Evolutionary conservation across 805 yeast genomes (phyloP), one percentile per base, ranked within the genome.

Genomic region (Scheffersomyces ergatensis): DNA sequence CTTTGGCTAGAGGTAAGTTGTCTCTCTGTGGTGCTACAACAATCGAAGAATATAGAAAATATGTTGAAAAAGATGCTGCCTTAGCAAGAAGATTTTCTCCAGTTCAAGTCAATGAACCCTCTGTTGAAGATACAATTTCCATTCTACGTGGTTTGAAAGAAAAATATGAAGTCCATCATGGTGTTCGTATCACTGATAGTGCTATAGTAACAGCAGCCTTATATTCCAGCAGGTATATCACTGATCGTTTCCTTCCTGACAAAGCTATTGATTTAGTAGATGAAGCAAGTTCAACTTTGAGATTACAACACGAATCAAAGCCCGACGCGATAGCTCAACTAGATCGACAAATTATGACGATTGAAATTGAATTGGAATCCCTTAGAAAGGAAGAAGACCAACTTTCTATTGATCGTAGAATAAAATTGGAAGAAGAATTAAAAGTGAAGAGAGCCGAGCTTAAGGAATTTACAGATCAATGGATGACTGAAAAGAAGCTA

Each of bases 11-110:
- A 57, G 98, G 98, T 1, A 79, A 82, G 52, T 73, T 92, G 41
- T 92, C 95, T 48, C 87, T 96, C 63, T 88, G 95, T 55, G 96
- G 97, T 45, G 99, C 99, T 0, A 92, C 99, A 1, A 92, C 99
- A 1, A 71, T 88, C 37, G 97, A 92, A 47, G 99, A 92, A 60
- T 92, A 86, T 65, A 69, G 90, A 42, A 89, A 89, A 59, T 88
- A 89, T 54, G 92, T 92, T 49, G 98, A 92, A 64, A 92, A 92
- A 58, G 99, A 92, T 56, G 95, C 96, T 1, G 98, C 98, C 0
- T 72, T 92, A 45, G 92, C 97, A 1, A 79, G 99, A 67, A 76
- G 99, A 51, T 90, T 92, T 62, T 96, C 92, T 53, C 85, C 96
- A 1, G 95, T 92, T 23, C 56, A 78, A 43, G 83, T 92, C 27